Evolutionary conservation across 495 filamentous ascomycete species (phyloP).

Genomic region (Chlorociboria aeruginascens): DNA sequence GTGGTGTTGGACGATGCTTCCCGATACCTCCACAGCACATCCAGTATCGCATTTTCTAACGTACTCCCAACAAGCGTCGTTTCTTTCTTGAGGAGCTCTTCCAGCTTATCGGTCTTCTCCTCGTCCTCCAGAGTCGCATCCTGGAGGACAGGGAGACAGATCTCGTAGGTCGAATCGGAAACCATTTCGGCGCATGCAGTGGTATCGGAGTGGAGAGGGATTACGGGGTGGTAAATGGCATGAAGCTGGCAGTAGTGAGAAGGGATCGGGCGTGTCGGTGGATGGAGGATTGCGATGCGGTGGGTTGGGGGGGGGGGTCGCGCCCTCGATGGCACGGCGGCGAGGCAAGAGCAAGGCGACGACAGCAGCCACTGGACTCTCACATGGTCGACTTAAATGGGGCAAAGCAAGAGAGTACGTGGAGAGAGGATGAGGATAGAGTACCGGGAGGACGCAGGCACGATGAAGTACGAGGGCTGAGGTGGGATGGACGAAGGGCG

Average conservation of each 20-base stretch:
- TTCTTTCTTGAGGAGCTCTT: constrained; percentile 71
- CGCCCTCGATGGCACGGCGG: neutral
- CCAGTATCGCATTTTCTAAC: constrained; percentile 83
- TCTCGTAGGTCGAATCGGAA: constrained; percentile 81
- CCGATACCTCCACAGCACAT: constrained; percentile 84
- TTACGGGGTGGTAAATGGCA: neutral
- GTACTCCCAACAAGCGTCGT: constrained; percentile 62
- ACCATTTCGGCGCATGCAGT: constrained; percentile 49
- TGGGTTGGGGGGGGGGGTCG: too few species aligned
- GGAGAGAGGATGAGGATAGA: neutral
- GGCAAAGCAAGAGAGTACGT: constrained; percentile 1
- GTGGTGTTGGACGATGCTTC: constrained; percentile 62
- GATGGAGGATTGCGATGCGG: neutral
- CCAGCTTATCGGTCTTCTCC: constrained; percentile 86
- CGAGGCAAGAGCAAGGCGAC: constrained; percentile 6
- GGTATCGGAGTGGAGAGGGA: neutral
- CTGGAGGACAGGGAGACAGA: constrained; percentile 79
- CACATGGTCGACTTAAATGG: constrained; percentile 16
- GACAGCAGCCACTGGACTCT: constrained; percentile 16
- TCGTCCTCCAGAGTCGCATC: constrained; percentile 79
- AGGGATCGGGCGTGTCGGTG: neutral
- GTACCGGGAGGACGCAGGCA: neutral
- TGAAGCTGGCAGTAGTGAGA: neutral
- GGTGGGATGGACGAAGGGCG: too few species aligned
- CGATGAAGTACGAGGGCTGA: neutral